These are phyloP conservation scores for Arachis hypogaea DNA, from an alignment of 306 rosid species.

Conservation along the genomic window DNA sequence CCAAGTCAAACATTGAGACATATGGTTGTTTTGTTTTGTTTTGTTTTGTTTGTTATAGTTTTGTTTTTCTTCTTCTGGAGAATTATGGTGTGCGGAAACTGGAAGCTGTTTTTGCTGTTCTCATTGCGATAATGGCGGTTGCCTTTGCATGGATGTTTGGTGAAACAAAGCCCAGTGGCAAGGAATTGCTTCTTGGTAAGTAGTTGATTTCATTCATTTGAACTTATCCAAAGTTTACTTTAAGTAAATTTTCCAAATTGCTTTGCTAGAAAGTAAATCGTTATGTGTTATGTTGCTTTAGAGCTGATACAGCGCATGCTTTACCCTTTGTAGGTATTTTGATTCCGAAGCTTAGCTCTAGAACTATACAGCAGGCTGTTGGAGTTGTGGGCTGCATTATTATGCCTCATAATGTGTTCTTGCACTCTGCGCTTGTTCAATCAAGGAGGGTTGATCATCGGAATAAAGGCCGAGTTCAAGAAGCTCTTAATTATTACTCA, in stretches of 20 bases:
- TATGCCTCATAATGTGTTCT: conserved; percentile 96
- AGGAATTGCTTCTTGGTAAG: conserved; percentile 79
- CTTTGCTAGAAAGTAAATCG: conserved; percentile 3
- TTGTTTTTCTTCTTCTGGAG: conserved; percentile 88
- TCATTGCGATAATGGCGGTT: conserved; percentile 83
- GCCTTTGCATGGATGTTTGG: conserved; percentile 98
- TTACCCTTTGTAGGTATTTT: conserved; percentile 61
- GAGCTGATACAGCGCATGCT: conserved; percentile 33
- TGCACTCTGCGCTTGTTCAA: conserved; percentile 98
- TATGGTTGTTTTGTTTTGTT: conserved; percentile 24
- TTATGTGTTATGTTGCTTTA: conserved; percentile 15
- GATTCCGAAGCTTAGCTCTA: conserved; percentile 86
- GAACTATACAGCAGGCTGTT: conserved; percentile 88
- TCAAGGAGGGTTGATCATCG: conserved; percentile 72
- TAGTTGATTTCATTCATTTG: conserved; percentile 14
- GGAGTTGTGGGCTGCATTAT: conserved; percentile 96
- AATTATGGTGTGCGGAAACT: conserved; percentile 92
- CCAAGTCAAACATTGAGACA: conserved; percentile 12
- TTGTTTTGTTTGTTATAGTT: conserved; percentile 56
- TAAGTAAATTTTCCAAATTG: neutral
- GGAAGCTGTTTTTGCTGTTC: conserved; percentile 86
- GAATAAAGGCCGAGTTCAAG: conserved; percentile 80
- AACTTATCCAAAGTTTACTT: neutral
- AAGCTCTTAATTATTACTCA: conserved; percentile 84
- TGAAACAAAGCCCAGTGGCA: conserved; percentile 79